Percentiles rank a stretch among this genome's conserved stretches.
Conservation (phyloP, 2,329 filamentous ascomycete genomes). For the Aspergillus proliferans region DNA sequence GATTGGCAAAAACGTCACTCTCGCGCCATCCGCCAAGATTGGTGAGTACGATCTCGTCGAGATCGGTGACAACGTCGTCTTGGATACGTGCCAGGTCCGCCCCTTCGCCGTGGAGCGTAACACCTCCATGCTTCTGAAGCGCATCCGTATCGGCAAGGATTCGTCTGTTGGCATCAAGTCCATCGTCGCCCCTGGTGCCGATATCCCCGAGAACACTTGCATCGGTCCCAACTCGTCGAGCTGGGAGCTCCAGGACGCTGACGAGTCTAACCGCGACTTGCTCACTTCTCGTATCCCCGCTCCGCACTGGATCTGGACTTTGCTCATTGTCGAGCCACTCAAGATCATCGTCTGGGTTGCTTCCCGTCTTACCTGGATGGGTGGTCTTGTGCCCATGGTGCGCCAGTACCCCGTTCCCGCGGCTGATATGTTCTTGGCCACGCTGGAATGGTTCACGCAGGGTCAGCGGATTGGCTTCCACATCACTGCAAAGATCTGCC, state of each 20-base stretch:
- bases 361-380: constrained; percentile 41
- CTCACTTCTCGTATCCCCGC: constrained; percentile 33
- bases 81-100: constrained; percentile 45
- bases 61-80: constrained; percentile 45
- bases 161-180: constrained; percentile 45
- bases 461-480: constrained; percentile 12
- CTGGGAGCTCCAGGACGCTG: constrained; percentile 44
- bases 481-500: constrained; percentile 13
- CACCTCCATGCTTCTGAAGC: constrained; percentile 52
- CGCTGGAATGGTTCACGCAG: constrained; percentile 12
- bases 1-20: constrained; percentile 48
- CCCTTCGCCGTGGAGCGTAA: constrained; percentile 54
- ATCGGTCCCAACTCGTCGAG: constrained; percentile 54
- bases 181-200: constrained; percentile 47
- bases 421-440: constrained; percentile 9
- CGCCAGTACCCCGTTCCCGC: constrained; percentile 4
- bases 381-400: constrained; percentile 20
- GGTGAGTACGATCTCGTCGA: constrained; percentile 56
- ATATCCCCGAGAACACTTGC: constrained; percentile 45
- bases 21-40: constrained; percentile 38
- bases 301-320: constrained; percentile 42
- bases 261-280: constrained; percentile 46
- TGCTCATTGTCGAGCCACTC: constrained; percentile 42
- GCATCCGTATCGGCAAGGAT: constrained; percentile 46
- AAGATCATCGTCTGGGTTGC: constrained; percentile 36